A percentile compares a stretch with the other conserved stretches of the same genome.
These are phyloP conservation scores for Euphorbia pulcherrima DNA, from an alignment of 345 rosid species.

Conservation along the genomic window DNA sequence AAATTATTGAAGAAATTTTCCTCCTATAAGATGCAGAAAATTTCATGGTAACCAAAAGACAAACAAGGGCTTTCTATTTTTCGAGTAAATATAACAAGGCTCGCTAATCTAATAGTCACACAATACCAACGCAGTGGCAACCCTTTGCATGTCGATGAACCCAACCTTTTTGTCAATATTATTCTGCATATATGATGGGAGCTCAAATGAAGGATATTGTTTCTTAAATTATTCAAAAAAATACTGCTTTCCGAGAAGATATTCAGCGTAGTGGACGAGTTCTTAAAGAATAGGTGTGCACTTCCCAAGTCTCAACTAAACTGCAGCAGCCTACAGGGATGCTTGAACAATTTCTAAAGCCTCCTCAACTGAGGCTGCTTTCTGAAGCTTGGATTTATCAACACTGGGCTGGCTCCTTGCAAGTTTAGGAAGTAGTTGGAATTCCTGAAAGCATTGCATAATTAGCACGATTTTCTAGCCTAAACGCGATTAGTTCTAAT, in stretches of 20 bases:
- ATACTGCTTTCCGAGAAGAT: background rate
- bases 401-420: conserved; percentile 77
- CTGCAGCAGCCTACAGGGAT: conserved; percentile 39
- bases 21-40: too few relatives aligned
- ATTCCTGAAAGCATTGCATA: conserved; percentile 43
- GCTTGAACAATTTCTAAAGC: conserved; percentile 63
- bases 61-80: too few relatives aligned
- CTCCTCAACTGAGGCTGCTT: conserved; percentile 84
- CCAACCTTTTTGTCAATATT: background rate
- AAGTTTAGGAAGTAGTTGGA: conserved; percentile 73
- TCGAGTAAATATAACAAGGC: too few relatives aligned
- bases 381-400: conserved; percentile 65
- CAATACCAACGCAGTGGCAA: background rate
- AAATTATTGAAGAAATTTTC: too few relatives aligned
- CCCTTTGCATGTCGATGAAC: background rate
- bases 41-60: too few relatives aligned
- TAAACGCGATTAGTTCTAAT: background rate
- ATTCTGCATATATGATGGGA: background rate
- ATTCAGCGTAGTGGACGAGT: background rate
- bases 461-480: background rate
- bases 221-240: conserved; percentile 13
- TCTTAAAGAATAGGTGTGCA: background rate
- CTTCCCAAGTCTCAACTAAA: conserved; percentile 14
- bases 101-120: too few relatives aligned
- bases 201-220: background rate